Percentiles rank a stretch among this genome's conserved stretches.
These are phyloP conservation scores for Batkoa obscura DNA, from an alignment of 371 early-diverging fungal species.

Conservation along the genomic window DNA sequence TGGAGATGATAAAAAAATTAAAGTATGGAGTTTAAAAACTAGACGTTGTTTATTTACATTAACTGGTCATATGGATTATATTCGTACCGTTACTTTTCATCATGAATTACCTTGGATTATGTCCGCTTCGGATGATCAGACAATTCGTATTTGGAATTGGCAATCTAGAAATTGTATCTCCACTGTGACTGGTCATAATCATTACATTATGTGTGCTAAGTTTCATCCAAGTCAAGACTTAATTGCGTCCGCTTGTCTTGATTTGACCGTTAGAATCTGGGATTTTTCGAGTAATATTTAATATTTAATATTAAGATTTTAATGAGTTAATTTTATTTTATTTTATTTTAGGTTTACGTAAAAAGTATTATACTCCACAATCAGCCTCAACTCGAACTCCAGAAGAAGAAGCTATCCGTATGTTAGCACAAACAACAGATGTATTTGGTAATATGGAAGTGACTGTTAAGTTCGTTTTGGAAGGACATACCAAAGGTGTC, in stretches of 20 bases:
- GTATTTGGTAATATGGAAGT: constrained; percentile 90
- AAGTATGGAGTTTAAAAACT: constrained; percentile 98
- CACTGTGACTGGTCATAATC: constrained; percentile 95
- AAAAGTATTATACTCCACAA: constrained; percentile 34
- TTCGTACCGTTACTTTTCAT: constrained; percentile 96
- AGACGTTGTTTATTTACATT: constrained; percentile 87
- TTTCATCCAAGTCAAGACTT: constrained; percentile 95
- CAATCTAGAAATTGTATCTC: constrained; percentile 96
- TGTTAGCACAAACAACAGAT: constrained; percentile 48
- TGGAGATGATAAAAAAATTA: constrained; percentile 98
- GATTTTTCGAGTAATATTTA: constrained; percentile 61
- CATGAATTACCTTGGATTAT: constrained; percentile 98
- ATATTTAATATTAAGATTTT: neutral
- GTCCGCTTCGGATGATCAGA: constrained; percentile 95
- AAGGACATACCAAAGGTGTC: constrained; percentile 97
- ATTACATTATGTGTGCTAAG: constrained; percentile 98
- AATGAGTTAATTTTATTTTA: neutral
- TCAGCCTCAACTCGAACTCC: constrained; percentile 30
- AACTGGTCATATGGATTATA: constrained; percentile 97
- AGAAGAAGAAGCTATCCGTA: constrained; percentile 31
- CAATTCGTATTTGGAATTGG: constrained; percentile 99
- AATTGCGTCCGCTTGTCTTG: constrained; percentile 91
- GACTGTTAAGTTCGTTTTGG: constrained; percentile 92
- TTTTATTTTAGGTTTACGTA: constrained; percentile 38
- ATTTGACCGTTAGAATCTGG: constrained; percentile 98